phyloP scores from a whole-genome alignment of 169 alveolate genomes.

The Cryptosporidium viatorum region DNA sequence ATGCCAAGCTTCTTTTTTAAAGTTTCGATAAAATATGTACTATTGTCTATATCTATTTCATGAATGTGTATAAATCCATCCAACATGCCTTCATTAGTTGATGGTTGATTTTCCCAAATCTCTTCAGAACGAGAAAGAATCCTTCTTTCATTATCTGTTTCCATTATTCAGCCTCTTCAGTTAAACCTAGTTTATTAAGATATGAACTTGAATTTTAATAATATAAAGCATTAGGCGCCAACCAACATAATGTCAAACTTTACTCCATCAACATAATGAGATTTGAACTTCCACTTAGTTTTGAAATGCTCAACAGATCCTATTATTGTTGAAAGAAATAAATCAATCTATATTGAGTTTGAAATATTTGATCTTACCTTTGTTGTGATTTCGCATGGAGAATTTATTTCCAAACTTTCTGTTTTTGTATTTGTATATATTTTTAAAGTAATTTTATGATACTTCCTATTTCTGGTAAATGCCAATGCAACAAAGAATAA shows the following conservation, averaged over 20 bases:
- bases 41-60: constrained; percentile 61
- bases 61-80: constrained; percentile 70
- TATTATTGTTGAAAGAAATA: not conserved
- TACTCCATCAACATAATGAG: constrained; percentile 39
- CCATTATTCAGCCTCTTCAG: not conserved
- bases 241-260: not conserved
- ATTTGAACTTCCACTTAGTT: constrained; percentile 9
- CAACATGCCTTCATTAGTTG: constrained; percentile 64
- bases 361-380: constrained; percentile 21
- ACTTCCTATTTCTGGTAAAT: not conserved
- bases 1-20: constrained; percentile 11
- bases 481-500: not conserved
- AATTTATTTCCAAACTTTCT: constrained; percentile 9
- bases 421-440: constrained; percentile 1
- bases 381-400: constrained; percentile 19
- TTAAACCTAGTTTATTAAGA: not conserved
- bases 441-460: constrained; percentile 25
- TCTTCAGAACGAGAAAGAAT: not conserved
- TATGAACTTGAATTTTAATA: not conserved
- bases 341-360: not conserved
- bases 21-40: constrained; percentile 17
- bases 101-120: constrained; percentile 53
- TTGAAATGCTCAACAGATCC: constrained; percentile 53
- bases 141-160: not conserved
- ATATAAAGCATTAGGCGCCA: not conserved